Percentiles rank a stretch among this genome's conserved stretches.
These are phyloP conservation scores for Rhodotorula sp. DNA, from an alignment of 1,284 basidiomycete species.

Conservation along the genomic window DNA sequence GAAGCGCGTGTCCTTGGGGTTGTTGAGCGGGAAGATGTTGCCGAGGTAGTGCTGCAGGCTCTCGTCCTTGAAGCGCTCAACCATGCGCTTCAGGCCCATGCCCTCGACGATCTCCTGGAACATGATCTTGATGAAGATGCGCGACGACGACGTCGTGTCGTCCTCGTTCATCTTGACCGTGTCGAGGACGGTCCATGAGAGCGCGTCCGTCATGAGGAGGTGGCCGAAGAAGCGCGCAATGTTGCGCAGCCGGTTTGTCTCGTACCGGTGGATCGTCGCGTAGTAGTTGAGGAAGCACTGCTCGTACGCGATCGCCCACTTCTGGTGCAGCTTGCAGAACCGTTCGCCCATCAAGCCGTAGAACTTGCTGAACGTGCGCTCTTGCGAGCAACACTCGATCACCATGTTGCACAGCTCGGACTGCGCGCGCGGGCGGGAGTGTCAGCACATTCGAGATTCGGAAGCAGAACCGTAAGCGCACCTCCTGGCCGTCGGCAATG, in stretches of 20 bases:
- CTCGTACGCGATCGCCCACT: constrained; percentile 90
- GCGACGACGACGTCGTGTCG: constrained; percentile 91
- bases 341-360: constrained; percentile 95
- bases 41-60: constrained; percentile 61
- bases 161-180: constrained; percentile 94
- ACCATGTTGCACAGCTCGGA: constrained; percentile 98
- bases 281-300: constrained; percentile 88
- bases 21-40: constrained; percentile 92
- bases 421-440: constrained; percentile 53
- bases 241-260: constrained; percentile 96
- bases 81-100: constrained; percentile 81
- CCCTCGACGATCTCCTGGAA: constrained; percentile 92
- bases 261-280: constrained; percentile 95
- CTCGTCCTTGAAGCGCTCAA: constrained; percentile 80
- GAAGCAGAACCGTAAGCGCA: constrained; percentile 50
- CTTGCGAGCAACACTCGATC: constrained; percentile 99
- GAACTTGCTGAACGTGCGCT: constrained; percentile 93
- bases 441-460: neutral
- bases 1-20: constrained; percentile 95
- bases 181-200: constrained; percentile 85
- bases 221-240: constrained; percentile 97
- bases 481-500: constrained; percentile 88
- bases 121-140: constrained; percentile 97
- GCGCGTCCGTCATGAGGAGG: constrained; percentile 76
- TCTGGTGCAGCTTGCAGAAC: constrained; percentile 90